Conservation (phyloP, 2,329 filamentous ascomycete species). For the Aspergillus clavatus region DNA sequence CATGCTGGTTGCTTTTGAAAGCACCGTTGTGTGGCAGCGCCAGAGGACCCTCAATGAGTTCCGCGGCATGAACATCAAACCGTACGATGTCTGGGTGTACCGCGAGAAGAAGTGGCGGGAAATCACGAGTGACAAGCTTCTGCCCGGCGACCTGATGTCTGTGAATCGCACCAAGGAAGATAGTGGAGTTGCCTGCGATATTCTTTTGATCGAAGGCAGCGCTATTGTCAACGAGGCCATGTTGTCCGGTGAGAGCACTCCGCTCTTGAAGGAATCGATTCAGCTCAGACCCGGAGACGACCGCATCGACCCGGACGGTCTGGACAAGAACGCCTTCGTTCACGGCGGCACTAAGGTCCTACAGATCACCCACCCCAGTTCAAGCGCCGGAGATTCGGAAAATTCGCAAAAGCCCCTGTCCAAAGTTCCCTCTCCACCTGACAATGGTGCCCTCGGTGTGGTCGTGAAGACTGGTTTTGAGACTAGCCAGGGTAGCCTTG, state of each 20-base stretch:
- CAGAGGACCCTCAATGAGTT: conserved; percentile 95
- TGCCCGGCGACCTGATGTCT: conserved; percentile 90
- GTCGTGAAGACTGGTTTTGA: conserved; percentile 98
- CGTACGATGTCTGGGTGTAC: conserved; percentile 90
- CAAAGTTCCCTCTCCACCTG: conserved; percentile 77
- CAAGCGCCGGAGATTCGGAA: conserved; percentile 59
- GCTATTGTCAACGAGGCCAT: conserved; percentile 99
- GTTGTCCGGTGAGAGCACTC: conserved; percentile 97
- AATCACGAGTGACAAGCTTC: conserved; percentile 80
- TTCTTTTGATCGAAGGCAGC: conserved; percentile 89
- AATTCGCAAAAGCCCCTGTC: conserved; percentile 63
- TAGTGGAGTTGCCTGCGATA: conserved; percentile 92
- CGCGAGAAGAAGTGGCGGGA: conserved; percentile 83
- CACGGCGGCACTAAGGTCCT: conserved; percentile 97
- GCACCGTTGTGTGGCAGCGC: conserved; percentile 97
- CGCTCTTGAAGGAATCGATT: conserved; percentile 90
- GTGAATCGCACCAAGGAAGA: conserved; percentile 94
- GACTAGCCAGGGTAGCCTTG: conserved; percentile 94
- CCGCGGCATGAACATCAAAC: conserved; percentile 98
- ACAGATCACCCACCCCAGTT: conserved; percentile 83
- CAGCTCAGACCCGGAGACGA: conserved; percentile 82
- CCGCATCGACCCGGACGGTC: conserved; percentile 74
- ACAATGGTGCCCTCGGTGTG: conserved; percentile 88
- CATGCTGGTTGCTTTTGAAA: conserved; percentile 97
- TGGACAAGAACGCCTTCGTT: conserved; percentile 95